phyloP scores from a whole-genome alignment of 2,329 filamentous ascomycete genomes.

The Capronia epimyces region DNA sequence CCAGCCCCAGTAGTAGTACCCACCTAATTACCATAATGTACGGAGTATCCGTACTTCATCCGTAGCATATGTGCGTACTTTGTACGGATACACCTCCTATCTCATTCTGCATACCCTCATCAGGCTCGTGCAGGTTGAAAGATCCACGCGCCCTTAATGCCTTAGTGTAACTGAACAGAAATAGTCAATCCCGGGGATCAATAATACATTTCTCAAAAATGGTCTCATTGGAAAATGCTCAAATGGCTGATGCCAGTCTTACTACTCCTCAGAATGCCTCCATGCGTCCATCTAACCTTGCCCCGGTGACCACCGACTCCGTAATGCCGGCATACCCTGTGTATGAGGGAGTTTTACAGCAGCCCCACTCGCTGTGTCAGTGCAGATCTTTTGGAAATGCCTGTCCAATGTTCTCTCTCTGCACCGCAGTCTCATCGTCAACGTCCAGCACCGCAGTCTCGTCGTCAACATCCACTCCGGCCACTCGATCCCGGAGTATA shows the following conservation, averaged over 20 bases:
- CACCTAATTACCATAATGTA: too few relatives aligned
- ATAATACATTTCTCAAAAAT: neutral
- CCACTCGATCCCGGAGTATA: neutral
- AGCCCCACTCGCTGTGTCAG: neutral
- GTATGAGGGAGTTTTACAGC: slow-evolving; percentile 14
- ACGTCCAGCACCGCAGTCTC: too few relatives aligned
- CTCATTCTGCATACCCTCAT: too few relatives aligned
- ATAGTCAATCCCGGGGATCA: too few relatives aligned
- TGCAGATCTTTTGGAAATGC: neutral
- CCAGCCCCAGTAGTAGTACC: too few relatives aligned
- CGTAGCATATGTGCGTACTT: too few relatives aligned
- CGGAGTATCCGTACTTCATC: too few relatives aligned
- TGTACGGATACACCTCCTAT: too few relatives aligned
- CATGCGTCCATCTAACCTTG: neutral
- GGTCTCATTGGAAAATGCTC: neutral
- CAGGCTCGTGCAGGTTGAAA: too few relatives aligned
- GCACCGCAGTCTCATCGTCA: too few relatives aligned
- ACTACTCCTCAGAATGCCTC: neutral
- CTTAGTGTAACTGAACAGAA: neutral
- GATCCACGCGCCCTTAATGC: too few relatives aligned
- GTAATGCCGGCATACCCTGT: slow-evolving; percentile 10
- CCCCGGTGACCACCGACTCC: slow-evolving; percentile 13
- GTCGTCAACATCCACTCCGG: too few relatives aligned
- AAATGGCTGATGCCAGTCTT: neutral
- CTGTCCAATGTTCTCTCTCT: neutral